Conservation (phyloP, 257 asterid species). For the Solanum dulcamara region DNA sequence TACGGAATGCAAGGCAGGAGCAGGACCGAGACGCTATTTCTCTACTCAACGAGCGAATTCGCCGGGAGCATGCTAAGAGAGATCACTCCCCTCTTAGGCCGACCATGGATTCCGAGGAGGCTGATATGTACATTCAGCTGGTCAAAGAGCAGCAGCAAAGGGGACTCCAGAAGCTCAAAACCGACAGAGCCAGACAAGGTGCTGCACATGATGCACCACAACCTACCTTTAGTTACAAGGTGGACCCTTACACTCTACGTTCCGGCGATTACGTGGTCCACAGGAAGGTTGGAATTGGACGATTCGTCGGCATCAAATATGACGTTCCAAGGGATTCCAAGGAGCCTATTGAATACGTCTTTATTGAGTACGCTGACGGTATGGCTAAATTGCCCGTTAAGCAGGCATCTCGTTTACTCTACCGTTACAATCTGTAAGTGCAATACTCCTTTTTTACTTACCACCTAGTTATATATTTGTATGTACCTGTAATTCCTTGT, state of each 20-base stretch:
- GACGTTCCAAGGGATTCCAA: constrained; percentile 51
- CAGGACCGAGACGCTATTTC: constrained; percentile 49
- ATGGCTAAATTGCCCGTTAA: constrained; percentile 87
- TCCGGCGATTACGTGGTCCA: constrained; percentile 89
- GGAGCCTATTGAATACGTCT: constrained; percentile 68
- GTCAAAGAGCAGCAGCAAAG: constrained; percentile 90
- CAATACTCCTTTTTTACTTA: neutral
- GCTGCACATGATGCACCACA: constrained; percentile 10
- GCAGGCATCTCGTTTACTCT: constrained; percentile 84
- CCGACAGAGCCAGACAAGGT: constrained; percentile 14
- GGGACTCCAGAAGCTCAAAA: constrained; percentile 83
- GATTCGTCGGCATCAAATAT: constrained; percentile 62
- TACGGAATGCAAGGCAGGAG: constrained; percentile 16
- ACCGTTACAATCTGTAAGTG: constrained; percentile 82
- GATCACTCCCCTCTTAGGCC: constrained; percentile 39
- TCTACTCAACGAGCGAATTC: constrained; percentile 55
- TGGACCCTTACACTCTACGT: constrained; percentile 75
- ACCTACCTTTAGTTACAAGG: constrained; percentile 43
- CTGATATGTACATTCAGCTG: constrained; percentile 70
- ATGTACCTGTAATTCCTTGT: neutral
- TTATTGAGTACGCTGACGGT: constrained; percentile 91
- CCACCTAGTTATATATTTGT: neutral
- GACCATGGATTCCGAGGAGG: constrained; percentile 58
- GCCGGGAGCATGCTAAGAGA: constrained; percentile 64
- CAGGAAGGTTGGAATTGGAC: constrained; percentile 81